Evolutionary conservation across 2,329 filamentous ascomycete genomes (phyloP), one percentile per base, ranked within the genome.

Genomic region (Lecanicillium sp.): DNA sequence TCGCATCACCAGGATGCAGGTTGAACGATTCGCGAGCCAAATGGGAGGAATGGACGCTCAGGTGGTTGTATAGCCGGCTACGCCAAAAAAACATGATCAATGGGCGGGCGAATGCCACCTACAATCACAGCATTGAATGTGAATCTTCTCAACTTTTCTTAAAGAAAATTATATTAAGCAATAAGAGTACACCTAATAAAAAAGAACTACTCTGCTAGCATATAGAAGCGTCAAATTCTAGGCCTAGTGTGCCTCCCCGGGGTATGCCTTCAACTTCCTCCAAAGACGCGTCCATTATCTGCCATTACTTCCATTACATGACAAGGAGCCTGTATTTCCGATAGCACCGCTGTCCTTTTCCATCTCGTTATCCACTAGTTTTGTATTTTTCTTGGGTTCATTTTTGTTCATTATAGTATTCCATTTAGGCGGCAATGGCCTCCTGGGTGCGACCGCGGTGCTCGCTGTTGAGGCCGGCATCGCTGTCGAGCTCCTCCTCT

Each of bases 1-100:
- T 56, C 81, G 95, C 62, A 87, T 98, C 56, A 81, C 77, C 51
- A 91, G 86, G 70, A 89, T 98, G 58, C 90, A 96, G 65, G 74
- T 93, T 39, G 90, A 97, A 62, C 84, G 91, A 54, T 84, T 83
- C 61, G 66, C 67, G 2, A 83, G 79, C 52, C 78, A 82, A 59
- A 59, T 73, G 44, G 66, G 52, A 53, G 40, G 29, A 26, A 11
- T 4, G 23, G 14, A 36, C 41, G n/a, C 33, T 21, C 48, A 27
- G 19, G 29, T 26, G 29, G 9, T 40, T 4, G 21, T 20, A 10
- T 51, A 40, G 35, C 52, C 12, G 36, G 49, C 24, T 49, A 26
- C n/a, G n/a, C n/a, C n/a, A n/a, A n/a, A n/a, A n/a, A n/a, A n/a
- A 15, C 30, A 11, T 12, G 30, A 17, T 33, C 14, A 32, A 19